These are phyloP conservation scores for Suillus plorans DNA, from an alignment of 768 basidiomycete genomes.

Conservation along the genomic window DNA sequence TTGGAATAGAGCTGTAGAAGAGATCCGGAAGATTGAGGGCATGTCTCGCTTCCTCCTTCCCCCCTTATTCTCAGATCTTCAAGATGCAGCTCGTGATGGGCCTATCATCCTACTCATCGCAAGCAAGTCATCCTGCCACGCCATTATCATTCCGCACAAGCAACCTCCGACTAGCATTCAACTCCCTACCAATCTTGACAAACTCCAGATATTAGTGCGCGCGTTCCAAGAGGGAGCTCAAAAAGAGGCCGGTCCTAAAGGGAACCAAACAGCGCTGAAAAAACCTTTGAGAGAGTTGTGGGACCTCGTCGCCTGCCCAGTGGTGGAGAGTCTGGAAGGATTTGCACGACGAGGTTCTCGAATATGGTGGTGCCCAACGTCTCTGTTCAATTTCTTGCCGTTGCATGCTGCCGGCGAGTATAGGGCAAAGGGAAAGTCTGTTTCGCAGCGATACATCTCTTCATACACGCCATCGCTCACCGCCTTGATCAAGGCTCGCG, in stretches of 20 bases:
- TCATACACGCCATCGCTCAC: conserved; percentile 12
- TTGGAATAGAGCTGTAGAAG: conserved; percentile 13
- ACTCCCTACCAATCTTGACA: too few species aligned
- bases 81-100: conserved; percentile 6
- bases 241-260: too few species aligned
- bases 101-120: conserved; percentile 4
- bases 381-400: conserved; percentile 8
- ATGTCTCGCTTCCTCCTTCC: conserved; percentile 16
- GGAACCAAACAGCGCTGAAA: too few species aligned
- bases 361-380: conserved; percentile 14
- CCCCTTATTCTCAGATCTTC: conserved; percentile 11
- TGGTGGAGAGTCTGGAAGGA: too few species aligned
- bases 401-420: conserved; percentile 12
- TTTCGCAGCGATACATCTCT: conserved; percentile 7
- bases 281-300: too few species aligned
- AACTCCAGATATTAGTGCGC: too few species aligned
- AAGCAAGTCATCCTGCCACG: conserved; percentile 15
- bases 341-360: neutral
- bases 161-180: neutral
- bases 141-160: conserved; percentile 10
- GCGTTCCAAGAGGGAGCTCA: too few species aligned
- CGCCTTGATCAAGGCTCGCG: conserved; percentile 12
- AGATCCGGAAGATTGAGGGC: conserved; percentile 17
- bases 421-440: neutral
- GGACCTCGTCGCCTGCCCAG: too few species aligned